A percentile compares a stretch with the other conserved stretches of the same genome.
These are phyloP conservation scores for Aspergillus sp. DNA, from an alignment of 2,329 filamentous ascomycete species.

Conservation along the genomic window DNA sequence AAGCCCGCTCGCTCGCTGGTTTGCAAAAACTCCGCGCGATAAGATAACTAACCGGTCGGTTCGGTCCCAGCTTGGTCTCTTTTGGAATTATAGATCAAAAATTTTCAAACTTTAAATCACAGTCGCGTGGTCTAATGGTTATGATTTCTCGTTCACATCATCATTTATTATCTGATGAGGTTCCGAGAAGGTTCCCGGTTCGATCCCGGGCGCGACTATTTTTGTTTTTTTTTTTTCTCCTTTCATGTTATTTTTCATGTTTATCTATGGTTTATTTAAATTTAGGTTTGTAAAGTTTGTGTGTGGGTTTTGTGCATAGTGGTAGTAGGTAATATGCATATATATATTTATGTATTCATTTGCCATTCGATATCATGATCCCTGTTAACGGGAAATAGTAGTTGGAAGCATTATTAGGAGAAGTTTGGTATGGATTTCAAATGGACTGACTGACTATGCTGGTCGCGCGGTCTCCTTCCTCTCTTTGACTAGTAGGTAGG, in stretches of 20 bases:
- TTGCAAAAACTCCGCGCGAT: too few relatives aligned
- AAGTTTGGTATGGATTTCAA: too few relatives aligned
- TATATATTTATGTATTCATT: too few relatives aligned
- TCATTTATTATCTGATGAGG: background rate
- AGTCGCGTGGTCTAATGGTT: conserved; percentile 29
- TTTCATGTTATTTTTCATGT: background rate
- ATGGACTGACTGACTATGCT: background rate
- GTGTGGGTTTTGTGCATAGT: too few relatives aligned
- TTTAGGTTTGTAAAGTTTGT: too few relatives aligned
- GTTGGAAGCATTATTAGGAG: too few relatives aligned
- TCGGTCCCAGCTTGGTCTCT: too few relatives aligned
- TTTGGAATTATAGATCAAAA: background rate
- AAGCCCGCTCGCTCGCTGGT: too few relatives aligned
- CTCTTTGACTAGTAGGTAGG: background rate
- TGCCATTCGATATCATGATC: too few relatives aligned
- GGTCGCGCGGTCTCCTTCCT: background rate
- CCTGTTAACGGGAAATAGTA: too few relatives aligned
- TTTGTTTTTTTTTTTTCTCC: conserved; percentile 13
- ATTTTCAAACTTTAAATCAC: background rate
- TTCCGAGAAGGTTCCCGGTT: conserved; percentile 25
- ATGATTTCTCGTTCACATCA: conserved; percentile 27
- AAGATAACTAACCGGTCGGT: background rate
- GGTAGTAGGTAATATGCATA: too few relatives aligned
- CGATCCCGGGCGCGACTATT: conserved; percentile 28
- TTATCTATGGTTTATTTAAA: too few relatives aligned